These are phyloP conservation scores for Dichomitus squalens DNA, from an alignment of 1,284 basidiomycete species.

Conservation along the genomic window DNA sequence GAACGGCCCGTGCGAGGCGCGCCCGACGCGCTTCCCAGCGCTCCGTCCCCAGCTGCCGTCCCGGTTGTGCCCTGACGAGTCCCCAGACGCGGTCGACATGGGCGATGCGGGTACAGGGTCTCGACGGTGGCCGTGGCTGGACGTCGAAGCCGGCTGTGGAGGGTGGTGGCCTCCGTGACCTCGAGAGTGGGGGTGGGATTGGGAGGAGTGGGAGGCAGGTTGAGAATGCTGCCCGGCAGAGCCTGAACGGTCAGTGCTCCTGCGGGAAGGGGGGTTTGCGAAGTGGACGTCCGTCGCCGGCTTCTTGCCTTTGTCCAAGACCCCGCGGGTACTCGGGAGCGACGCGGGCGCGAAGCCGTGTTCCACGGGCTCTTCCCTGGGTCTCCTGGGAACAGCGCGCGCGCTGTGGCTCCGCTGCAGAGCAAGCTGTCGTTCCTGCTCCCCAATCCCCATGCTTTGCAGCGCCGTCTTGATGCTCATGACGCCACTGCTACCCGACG, in stretches of 20 bases:
- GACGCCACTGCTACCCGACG: conserved; percentile 8
- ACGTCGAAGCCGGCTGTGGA: conserved; percentile 10
- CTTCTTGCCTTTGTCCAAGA: conserved; percentile 21
- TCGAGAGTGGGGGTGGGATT: conserved; percentile 3
- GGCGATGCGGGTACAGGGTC: conserved; percentile 29
- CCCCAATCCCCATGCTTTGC: conserved; percentile 25
- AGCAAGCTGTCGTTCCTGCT: conserved; percentile 5
- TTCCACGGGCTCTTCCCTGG: conserved; percentile 11
- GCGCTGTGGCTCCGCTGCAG: conserved; percentile 26
- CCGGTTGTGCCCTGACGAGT: conserved; percentile 23
- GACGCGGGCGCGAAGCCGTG: conserved; percentile 4
- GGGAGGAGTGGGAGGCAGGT: conserved; percentile 2
- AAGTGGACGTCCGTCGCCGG: conserved; percentile 21
- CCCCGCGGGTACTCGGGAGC: conserved; percentile 2
- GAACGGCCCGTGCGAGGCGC: conserved; percentile 38
- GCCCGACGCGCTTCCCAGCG: conserved; percentile 29
- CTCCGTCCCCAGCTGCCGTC: conserved; percentile 32
- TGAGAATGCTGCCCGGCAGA: conserved; percentile 4
- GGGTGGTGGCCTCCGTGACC: background rate
- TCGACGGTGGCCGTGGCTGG: conserved; percentile 11
- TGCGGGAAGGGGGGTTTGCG: conserved; percentile 18
- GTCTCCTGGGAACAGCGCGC: conserved; percentile 8
- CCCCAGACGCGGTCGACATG: conserved; percentile 31
- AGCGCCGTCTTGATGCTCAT: conserved; percentile 26
- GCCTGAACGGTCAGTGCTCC: conserved; percentile 2